phyloP scores from a whole-genome alignment of 345 rosid species.

The Carallia brachiata region DNA sequence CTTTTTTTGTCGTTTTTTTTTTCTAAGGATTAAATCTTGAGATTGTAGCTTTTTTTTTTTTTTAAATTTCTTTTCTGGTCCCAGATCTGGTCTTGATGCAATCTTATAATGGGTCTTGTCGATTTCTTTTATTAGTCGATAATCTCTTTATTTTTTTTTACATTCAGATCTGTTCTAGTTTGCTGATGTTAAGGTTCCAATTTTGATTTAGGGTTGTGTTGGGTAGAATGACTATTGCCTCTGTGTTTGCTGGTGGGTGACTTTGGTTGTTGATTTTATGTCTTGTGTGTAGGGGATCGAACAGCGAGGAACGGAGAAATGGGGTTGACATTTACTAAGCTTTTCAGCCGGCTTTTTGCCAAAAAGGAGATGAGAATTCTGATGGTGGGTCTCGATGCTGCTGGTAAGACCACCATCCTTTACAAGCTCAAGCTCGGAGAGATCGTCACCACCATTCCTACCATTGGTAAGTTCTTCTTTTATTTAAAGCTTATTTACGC shows the following conservation, averaged over 20 bases:
- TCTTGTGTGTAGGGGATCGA: background rate
- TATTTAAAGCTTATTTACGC: background rate
- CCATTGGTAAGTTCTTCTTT: slow-evolving; percentile 1
- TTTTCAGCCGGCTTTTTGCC: slow-evolving; percentile 8
- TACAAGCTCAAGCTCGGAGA: slow-evolving; percentile 4
- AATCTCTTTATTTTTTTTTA: too few relatives aligned
- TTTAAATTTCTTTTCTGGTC: too few relatives aligned
- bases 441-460: slow-evolving; percentile 7
- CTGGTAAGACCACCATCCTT: slow-evolving; percentile 4
- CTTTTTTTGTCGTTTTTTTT: too few relatives aligned
- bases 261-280: background rate
- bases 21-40: too few relatives aligned
- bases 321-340: slow-evolving; percentile 9
- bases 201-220: background rate
- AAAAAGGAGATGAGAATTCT: slow-evolving; percentile 5
- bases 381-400: slow-evolving; percentile 5
- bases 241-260: background rate
- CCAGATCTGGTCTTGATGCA: too few relatives aligned
- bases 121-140: too few relatives aligned
- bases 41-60: too few relatives aligned
- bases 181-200: too few relatives aligned
- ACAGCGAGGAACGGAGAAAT: background rate
- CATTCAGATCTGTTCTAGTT: too few relatives aligned
- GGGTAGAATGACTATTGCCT: background rate
- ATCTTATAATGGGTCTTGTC: too few relatives aligned